Base-by-base conservation (phyloP, 2,329 filamentous ascomycete genomes). In the Fusarium praegraminearum region DNA sequence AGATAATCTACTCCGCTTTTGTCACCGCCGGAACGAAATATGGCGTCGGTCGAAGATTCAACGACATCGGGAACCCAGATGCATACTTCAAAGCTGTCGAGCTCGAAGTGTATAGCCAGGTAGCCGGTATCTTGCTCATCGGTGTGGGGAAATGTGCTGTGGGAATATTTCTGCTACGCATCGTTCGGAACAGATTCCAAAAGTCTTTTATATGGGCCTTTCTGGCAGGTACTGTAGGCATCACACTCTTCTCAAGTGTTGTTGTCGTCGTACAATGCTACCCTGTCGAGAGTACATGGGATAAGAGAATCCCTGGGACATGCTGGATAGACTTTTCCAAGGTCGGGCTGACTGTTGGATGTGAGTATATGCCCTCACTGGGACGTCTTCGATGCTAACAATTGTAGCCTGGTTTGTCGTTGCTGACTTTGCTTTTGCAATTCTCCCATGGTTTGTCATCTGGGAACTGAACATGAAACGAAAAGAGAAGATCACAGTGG, bases 241-340 rank as follows among this genome's bases (percentile, higher is more conserved):
- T 65, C 6, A 69, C 65, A 0, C n/a, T 69, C 0, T 69, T 69
- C 24, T 16, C 56, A 1, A 53, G 61, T 2, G 41, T 65, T 0
- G 44, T 56, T 15, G 66, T 58, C 1, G 60, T 69, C 0, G 65
- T 69, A 9, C 65, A 61, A 9, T 65, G 66, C 8, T 55, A 57
- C 12, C 65, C 66, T 3, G 56, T 69, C 0, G 52, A 58, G n/a
- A 62, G 54, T 7, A 69, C 65, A 2, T 69, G 65, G 67, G 55
- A 69, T 36, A 51, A 41, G 2, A 36, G 65, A 4, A 41, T 69
- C 1, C 26, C 40, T 0, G 65, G 65, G 6, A 46, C 33, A 3
- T 69, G 67, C 2, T 69, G 65, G 65, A 54, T 69, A 26, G 67
- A 69, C 44, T 69, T 69, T 51, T 62, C 61, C n/a, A 69, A 65